Evolutionary conservation across 2,329 filamentous ascomycete species (phyloP), one percentile per base, ranked within the genome.

Genomic region (Didymella keratinophila): DNA sequence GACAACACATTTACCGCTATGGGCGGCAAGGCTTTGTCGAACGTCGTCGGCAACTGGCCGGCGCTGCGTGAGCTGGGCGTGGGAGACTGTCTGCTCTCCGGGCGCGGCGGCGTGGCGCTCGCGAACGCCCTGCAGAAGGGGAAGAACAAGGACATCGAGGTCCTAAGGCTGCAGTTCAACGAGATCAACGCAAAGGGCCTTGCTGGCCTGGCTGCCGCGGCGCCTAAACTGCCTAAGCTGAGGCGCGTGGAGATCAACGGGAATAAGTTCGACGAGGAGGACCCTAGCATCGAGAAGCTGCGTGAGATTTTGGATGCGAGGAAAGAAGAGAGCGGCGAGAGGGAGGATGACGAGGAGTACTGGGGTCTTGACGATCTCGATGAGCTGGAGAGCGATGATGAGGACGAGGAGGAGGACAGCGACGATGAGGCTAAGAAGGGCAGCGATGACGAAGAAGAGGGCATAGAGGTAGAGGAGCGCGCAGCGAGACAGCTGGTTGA

Each of bases 1-100:
- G 95, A 99, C 80, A 99, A 99, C 80, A 98, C 95, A 0, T 98
- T 98, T 76, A 98, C 94, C 10, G 78, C 89, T 37, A 83, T 85
- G 62, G 95, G 93, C 23, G 91, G 92, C 28, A 89, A 83, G 69
- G 92, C 92, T 11, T 83, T 99, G 52, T 89, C 91, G 37, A 86
- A 84, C 66, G 91, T 92, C 6, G 84, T 94, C 21, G 83, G 86
- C 1, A 84, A 84, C 57, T 99, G 94, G 94, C 78, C 84, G 0
- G 81, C 86, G 37, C 82, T 99, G 46, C 84, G 86, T 65, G 95
- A 98, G 78, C 84, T 99, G 14, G 93, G 92, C 37, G 86, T 98
- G 12, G 91, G 93, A 42, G 95, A 99, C 77, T 97, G 92, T 54
- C 83, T 97, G 46, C 83, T 99, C 47, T 87, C 90, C 56, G 86